These are phyloP conservation scores for Aspergillus cavernicola DNA, from an alignment of 495 filamentous ascomycete genomes.

Conservation along the genomic window DNA sequence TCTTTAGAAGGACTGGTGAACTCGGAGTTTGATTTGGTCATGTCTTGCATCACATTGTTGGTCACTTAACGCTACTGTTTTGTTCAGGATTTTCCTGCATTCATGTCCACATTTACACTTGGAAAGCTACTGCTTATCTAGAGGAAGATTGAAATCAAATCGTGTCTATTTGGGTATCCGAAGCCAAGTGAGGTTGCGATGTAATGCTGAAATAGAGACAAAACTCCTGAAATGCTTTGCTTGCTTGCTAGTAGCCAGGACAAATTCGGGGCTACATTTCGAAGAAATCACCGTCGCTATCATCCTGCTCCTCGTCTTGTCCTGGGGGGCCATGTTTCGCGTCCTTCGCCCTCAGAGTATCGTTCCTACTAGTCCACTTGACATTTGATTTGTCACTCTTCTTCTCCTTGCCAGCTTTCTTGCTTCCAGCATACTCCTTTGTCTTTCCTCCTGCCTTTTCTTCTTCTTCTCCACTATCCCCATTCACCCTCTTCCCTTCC, in stretches of 20 bases:
- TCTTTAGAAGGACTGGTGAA: slow-evolving; percentile 15
- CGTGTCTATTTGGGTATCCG: slow-evolving; percentile 20
- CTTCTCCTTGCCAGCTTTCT: slow-evolving; percentile 9
- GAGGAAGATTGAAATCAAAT: slow-evolving; percentile 5
- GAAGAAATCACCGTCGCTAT: slow-evolving; percentile 58
- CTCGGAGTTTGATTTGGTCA: slow-evolving; percentile 12
- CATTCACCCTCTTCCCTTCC: slow-evolving; percentile 38
- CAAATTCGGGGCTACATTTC: slow-evolving; percentile 23
- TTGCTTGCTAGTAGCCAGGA: slow-evolving; percentile 15
- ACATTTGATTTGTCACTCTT: slow-evolving; percentile 11
- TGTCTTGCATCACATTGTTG: neutral
- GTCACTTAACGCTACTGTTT: neutral
- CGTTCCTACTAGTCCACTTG: slow-evolving; percentile 12
- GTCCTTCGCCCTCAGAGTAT: slow-evolving; percentile 15
- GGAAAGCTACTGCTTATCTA: slow-evolving; percentile 3
- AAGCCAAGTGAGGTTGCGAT: neutral
- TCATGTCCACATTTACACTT: neutral
- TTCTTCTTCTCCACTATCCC: slow-evolving; percentile 3
- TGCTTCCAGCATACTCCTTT: neutral
- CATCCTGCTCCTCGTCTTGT: slow-evolving; percentile 33
- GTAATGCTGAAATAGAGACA: neutral
- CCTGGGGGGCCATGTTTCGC: slow-evolving; percentile 13
- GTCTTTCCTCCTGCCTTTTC: slow-evolving; percentile 1
- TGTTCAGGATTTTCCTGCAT: neutral
- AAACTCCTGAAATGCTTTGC: slow-evolving; percentile 24